Conservation (phyloP, 805 yeast genomes). For the Saccharomycopsis schoenii region DNA sequence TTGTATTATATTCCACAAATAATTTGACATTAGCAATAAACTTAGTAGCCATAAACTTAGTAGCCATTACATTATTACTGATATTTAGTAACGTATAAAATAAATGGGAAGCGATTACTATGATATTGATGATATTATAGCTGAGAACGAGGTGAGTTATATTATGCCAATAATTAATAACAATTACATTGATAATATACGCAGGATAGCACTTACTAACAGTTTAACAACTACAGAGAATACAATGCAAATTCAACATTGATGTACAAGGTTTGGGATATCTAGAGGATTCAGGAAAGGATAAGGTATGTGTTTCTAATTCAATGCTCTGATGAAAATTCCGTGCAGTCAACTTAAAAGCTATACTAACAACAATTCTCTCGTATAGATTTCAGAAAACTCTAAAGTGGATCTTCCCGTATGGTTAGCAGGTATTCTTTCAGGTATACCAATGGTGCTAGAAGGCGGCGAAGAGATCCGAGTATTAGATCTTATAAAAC, state of each 20-base stretch:
- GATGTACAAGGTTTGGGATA: conserved; percentile 84
- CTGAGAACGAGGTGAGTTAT: conserved; percentile 46
- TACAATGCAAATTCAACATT: conserved; percentile 72
- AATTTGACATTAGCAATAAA: no score
- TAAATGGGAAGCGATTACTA: conserved; percentile 34
- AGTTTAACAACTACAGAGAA: conserved; percentile 28
- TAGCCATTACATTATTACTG: no score
- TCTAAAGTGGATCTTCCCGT: conserved; percentile 71
- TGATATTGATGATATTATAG: conserved; percentile 67
- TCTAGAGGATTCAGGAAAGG: conserved; percentile 68
- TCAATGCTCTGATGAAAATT: no score
- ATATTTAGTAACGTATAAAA: no score
- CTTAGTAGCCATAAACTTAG: no score
- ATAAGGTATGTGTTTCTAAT: conserved; percentile 25
- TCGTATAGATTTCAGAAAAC: conserved; percentile 37
- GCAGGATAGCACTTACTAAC: not conserved
- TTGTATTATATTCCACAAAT: no score
- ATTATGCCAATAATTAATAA: not conserved
- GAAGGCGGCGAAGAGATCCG: conserved; percentile 29
- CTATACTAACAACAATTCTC: not conserved
- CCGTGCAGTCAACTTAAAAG: no score
- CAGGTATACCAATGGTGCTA: conserved; percentile 32
- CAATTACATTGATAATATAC: not conserved
- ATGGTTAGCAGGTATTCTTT: conserved; percentile 80
- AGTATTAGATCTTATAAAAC: conserved; percentile 59